Base-by-base conservation (phyloP, 345 rosid species). In the Aquilaria malaccensis region DNA sequence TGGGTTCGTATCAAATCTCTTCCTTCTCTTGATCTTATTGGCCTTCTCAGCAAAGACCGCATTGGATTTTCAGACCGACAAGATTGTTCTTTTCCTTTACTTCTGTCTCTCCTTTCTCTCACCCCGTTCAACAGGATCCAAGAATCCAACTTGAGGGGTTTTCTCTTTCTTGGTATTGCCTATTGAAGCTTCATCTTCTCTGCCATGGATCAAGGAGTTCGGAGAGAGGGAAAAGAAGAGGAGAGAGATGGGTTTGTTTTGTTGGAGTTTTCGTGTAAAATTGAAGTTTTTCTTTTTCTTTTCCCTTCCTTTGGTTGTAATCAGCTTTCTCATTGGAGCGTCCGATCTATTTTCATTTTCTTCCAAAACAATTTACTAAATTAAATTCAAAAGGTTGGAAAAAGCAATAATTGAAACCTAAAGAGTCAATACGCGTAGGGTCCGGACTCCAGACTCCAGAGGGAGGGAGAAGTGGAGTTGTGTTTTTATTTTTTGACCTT, bases 21-120 rank as follows among this genome's bases (percentile, higher is more conserved):
- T 66, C 71, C 65, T 22, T 45, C 45, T 11, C 43, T n/a, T 46
- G 49, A 57, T 68, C 52, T 62, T 53, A 56, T 72, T 68, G 78
- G 83, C 58, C 81, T 74, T 74, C 66, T 79, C 69, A 41, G 37
- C 64, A 65, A 72, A 85, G 72, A 79, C 84, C 74, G 88, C 93
- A 87, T 91, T 85, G 95, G 79, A 65, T 71, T 68, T 74, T 61
- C 56, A 47, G 22, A 61, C 60, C 70, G 29, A 54, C 67, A 58
- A 15, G 30, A 61, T 51, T 49, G 74, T 54, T 60, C 67, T 65
- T 46, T 59, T 47, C 46, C 11, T 29, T 30, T 51, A 60, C 41
- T 57, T 59, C 10, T 61, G 12, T 11, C 59, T 33, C 63, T 30
- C 15, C 31, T 4, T 3, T 7, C 22, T 43, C 10, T 9, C 22